Percentiles rank a stretch among this genome's conserved stretches.
Evolutionary conservation across 805 yeast species (phyloP).

Genomic region (Grigorovia yakushimaensis): DNA sequence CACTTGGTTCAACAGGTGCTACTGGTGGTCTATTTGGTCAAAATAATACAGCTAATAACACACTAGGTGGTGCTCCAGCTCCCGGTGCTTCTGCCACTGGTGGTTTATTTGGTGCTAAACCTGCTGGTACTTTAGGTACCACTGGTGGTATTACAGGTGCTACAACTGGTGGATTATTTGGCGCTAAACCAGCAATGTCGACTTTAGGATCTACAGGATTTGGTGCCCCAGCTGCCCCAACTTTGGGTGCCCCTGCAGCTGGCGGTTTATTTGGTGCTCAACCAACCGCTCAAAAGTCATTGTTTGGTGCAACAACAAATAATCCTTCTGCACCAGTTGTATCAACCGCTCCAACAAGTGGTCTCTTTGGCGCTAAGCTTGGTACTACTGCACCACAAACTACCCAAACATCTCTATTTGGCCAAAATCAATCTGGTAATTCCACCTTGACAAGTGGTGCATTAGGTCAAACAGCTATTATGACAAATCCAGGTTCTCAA

Average conservation of each 20-base stretch:
- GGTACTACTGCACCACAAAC: conserved; percentile 3
- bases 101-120: conserved; percentile 14
- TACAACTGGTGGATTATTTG: conserved; percentile 14
- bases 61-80: conserved; percentile 2
- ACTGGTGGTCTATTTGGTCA: conserved; percentile 28
- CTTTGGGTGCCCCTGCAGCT: conserved; percentile 18
- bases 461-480: background rate
- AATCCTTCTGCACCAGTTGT: conserved; percentile 6
- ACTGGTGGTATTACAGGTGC: background rate
- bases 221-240: conserved; percentile 4
- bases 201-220: conserved; percentile 1
- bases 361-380: conserved; percentile 31
- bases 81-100: conserved; percentile 2
- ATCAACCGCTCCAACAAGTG: conserved; percentile 28
- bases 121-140: conserved; percentile 1
- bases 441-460: conserved; percentile 5
- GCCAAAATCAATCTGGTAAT: background rate
- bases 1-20: conserved; percentile 16
- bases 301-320: conserved; percentile 8
- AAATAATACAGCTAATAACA: conserved; percentile 7
- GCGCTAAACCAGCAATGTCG: conserved; percentile 4
- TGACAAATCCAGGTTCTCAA: conserved; percentile 14
- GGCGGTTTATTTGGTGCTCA: conserved; percentile 17
- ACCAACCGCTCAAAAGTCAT: conserved; percentile 1
- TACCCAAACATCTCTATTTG: conserved; percentile 6